Base-by-base conservation (phyloP, 2,329 filamentous ascomycete genomes). In the Berkeleyomyces basicola region DNA sequence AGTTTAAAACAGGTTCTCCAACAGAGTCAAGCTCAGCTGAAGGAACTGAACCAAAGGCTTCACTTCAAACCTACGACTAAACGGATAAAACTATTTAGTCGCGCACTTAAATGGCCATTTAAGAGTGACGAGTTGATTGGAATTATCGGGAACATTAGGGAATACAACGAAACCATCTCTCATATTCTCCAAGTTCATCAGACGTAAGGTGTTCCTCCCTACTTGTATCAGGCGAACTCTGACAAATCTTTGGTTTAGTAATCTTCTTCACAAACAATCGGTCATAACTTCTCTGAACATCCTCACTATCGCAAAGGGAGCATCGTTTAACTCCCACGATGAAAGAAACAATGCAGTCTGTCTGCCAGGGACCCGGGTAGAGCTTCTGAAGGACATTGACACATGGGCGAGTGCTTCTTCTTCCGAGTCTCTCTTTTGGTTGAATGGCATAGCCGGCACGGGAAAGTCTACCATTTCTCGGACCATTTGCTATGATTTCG, bases 381-480 rank as follows among this genome's bases (percentile, higher is more conserved):
- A 73, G 0, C 68, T 76, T 4, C 68, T 74, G 0, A 16, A 61
- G 1, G 4, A 69, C 3, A 71, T 76, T 31, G 14, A 40, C 7
- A 36, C 65, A 3, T 76, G 71, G 74, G 66, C 63, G 2, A 59
- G 67, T 1, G 61, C 68, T 11, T 63, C 62, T 4, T 10, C 66
- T 4, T 47, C 61, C n/a, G 62, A 71, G 40, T 16, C 65, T 14
- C 68, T 74, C 2, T 73, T 73, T 63, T 75, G 70, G 73, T 67
- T 76, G 0, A 71, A 70, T 7, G 73, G 72, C 3, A 72, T 73
- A 68, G 73, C 72, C 0, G 73, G 73, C 0, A 75, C 71, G 0
- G 73, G 73, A 1, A 75, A 75, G 60, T 75, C 73, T 0, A 75
- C 72, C 4, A 72, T 76, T 3, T 70, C 71, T 5, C 71, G 69